phyloP scores from a whole-genome alignment of 164 flowering plant species.

The Buxus sempervirens region DNA sequence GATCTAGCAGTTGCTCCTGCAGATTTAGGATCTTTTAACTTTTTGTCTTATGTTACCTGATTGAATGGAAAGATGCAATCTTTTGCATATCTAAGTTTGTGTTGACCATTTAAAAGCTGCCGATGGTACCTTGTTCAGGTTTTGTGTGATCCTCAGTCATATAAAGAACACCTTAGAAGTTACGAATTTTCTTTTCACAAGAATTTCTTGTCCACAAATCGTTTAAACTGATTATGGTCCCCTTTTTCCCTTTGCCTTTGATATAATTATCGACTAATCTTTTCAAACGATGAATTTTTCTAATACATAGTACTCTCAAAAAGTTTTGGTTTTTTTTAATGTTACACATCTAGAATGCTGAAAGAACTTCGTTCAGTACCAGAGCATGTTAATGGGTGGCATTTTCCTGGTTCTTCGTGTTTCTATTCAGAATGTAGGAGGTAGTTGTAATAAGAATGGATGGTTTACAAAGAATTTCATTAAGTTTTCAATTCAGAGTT shows the following conservation, averaged over 20 bases:
- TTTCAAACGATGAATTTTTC: neutral
- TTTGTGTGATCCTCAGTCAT: neutral
- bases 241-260: too few species aligned
- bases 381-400: neutral
- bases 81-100: neutral
- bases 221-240: neutral
- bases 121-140: neutral
- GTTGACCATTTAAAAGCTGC: neutral
- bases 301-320: neutral
- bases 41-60: neutral
- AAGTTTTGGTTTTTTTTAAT: too few species aligned
- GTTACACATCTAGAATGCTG: neutral
- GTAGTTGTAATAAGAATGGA: too few species aligned
- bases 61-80: neutral
- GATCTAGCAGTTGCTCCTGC: neutral
- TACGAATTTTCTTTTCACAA: neutral
- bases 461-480: too few species aligned
- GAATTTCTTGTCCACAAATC: neutral
- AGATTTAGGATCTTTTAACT: neutral
- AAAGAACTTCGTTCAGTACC: neutral
- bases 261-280: neutral
- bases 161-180: too few species aligned
- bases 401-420: neutral
- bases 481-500: too few species aligned
- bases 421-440: neutral